phyloP scores from a whole-genome alignment of 805 yeast species.

The Myxozyma melibiosi region DNA sequence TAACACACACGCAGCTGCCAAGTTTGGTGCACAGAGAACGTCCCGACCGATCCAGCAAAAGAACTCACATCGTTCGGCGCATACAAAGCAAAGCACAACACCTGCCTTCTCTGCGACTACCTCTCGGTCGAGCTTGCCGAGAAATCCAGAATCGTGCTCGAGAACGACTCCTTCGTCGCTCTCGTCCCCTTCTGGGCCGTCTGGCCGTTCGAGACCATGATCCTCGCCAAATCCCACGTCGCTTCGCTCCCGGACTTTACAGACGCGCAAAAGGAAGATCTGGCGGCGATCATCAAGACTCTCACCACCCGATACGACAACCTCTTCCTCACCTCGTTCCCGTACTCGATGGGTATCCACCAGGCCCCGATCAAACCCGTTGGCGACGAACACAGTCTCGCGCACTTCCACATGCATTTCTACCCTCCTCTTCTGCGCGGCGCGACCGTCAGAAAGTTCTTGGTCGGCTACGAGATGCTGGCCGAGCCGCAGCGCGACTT shows the following conservation, averaged over 20 bases:
- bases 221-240: constrained; percentile 59
- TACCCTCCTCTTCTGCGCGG: constrained; percentile 76
- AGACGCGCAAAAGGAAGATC: constrained; percentile 52
- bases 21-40: constrained; percentile 57
- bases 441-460: constrained; percentile 73
- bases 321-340: constrained; percentile 67
- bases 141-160: constrained; percentile 55
- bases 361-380: constrained; percentile 60
- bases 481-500: constrained; percentile 73
- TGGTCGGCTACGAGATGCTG: constrained; percentile 61
- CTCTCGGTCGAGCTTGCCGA: constrained; percentile 49
- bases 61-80: constrained; percentile 57
- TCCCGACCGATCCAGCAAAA: constrained; percentile 67
- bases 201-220: constrained; percentile 78
- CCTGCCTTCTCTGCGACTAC: constrained; percentile 65
- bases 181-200: constrained; percentile 82
- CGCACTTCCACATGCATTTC: constrained; percentile 72
- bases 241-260: constrained; percentile 53
- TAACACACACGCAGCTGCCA: constrained; percentile 52
- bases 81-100: constrained; percentile 48
- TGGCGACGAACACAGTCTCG: constrained; percentile 38
- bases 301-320: constrained; percentile 71
- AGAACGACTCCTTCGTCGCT: constrained; percentile 64
- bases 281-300: constrained; percentile 56
- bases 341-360: constrained; percentile 81